A percentile compares a stretch with the other conserved stretches of the same genome.
phyloP scores from a whole-genome alignment of 192 early-diverging fungal species.

The Backusella mclennaniae region DNA sequence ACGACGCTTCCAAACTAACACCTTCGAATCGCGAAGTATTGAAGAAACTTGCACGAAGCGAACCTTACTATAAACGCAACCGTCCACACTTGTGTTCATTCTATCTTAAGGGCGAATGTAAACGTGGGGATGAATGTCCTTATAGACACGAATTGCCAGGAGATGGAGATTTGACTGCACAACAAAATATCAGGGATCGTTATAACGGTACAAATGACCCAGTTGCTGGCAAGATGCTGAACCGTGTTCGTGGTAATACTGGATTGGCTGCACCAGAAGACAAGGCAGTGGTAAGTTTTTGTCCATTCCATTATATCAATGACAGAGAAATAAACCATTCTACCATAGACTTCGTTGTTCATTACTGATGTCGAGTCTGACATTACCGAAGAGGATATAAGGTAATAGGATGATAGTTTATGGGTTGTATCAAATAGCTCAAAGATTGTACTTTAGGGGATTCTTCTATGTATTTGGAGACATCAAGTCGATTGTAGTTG shows the following conservation, averaged over 20 bases:
- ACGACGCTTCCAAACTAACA: conserved; percentile 69
- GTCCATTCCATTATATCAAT: no score
- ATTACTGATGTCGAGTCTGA: conserved; percentile 76
- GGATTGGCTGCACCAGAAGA: conserved; percentile 72
- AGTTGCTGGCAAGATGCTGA: conserved; percentile 83
- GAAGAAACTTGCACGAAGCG: conserved; percentile 75
- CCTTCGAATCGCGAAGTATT: conserved; percentile 74
- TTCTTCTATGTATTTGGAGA: conserved; percentile 86
- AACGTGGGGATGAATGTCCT: conserved; percentile 91
- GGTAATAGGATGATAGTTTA: conserved; percentile 27
- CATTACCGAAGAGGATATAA: conserved; percentile 70
- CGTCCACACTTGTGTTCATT: conserved; percentile 93
- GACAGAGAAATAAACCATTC: no score
- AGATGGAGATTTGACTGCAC: conserved; percentile 70
- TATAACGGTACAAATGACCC: conserved; percentile 96
- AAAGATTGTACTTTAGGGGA: conserved; percentile 27
- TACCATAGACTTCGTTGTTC: conserved; percentile 73
- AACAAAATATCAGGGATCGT: conserved; percentile 94
- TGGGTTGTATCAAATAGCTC: no score
- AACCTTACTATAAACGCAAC: conserved; percentile 92
- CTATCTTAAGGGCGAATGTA: conserved; percentile 94
- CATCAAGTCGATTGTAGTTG: conserved; percentile 82
- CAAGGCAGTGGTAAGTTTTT: conserved; percentile 58
- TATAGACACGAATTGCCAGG: conserved; percentile 93
- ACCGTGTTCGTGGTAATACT: conserved; percentile 53